Evolutionary conservation across 352 stramenopile species (phyloP), one percentile per base, ranked within the genome.

Genomic region (Elongisporangium senticosum): DNA sequence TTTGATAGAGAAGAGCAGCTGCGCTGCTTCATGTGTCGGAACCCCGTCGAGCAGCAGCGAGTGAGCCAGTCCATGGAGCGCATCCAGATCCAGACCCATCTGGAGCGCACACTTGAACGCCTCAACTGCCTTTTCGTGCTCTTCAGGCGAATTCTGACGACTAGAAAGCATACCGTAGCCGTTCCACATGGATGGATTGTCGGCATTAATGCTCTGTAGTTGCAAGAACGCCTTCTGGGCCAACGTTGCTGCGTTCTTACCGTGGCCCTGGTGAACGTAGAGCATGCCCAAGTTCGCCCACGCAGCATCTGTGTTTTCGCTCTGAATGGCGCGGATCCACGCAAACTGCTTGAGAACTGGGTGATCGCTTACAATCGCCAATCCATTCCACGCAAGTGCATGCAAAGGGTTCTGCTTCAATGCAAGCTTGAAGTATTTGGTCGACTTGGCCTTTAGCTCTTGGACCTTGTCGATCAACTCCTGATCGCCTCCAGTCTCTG

Each of bases 221-320:
- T 91, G 81, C n/a, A 94, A 66, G 37, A 96, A 86, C 14, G 82
- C 81, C 22, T 87, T 83, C 53, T 88, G 84, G 8, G 86, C 83
- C 47, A 93, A 55, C 13, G 72, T 68, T 7, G 72, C 58, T 33
- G 67, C 51, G 14, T 67, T 43, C 26, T 72, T 61, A 1, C 56
- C 47, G 55, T 81, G 66, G 28, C 61, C 65, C 3, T 88, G 70
- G 2, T 56, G 64, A 17, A 90, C 65, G 55, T 94, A 96, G 19
- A 96, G 71, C 79, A 94, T 89, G 21, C 84, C 86, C 1, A 96
- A 50, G 63, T 96, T 96, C 14, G 86, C 79, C 84, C 86, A 96
- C 20, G 86, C 79, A 2, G 74, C 75, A 21, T 94, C 83, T 13
- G 63, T 69, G 48, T 74, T 90, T 43, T 55, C 75, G 5, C 71